These are phyloP conservation scores for Diaporthe sp. DNA, from an alignment of 2,329 filamentous ascomycete species.

Conservation along the genomic window DNA sequence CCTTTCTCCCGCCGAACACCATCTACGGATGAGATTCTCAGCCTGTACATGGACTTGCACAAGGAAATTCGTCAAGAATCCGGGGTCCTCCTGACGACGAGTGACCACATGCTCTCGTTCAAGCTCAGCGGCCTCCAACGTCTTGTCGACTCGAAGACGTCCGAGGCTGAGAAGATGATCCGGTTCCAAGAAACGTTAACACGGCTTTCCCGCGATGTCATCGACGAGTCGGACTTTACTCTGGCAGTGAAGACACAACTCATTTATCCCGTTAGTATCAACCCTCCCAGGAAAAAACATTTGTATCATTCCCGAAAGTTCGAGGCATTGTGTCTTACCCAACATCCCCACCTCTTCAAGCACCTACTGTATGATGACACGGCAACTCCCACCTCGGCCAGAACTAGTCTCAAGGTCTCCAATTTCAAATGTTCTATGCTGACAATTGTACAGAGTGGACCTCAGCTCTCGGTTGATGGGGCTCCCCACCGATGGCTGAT, in stretches of 20 bases:
- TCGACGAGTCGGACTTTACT: conserved; percentile 73
- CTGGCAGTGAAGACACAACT: conserved; percentile 65
- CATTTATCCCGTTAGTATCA: conserved; percentile 69
- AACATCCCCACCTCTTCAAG: too few species aligned
- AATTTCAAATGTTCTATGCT: too few species aligned
- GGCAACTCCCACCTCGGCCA: too few species aligned
- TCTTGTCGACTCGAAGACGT: conserved; percentile 56
- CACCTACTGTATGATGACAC: too few species aligned
- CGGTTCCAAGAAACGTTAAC: conserved; percentile 61
- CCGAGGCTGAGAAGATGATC: conserved; percentile 59
- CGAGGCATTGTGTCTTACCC: too few species aligned
- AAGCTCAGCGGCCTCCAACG: conserved; percentile 70
- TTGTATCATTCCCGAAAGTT: too few species aligned
- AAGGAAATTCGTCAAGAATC: conserved; percentile 50
- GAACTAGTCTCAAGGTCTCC: too few species aligned
- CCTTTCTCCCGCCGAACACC: conserved; percentile 66
- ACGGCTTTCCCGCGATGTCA: conserved; percentile 63
- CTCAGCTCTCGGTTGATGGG: conserved; percentile 59
- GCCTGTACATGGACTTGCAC: conserved; percentile 52
- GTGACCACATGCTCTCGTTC: conserved; percentile 74
- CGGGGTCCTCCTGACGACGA: conserved; percentile 69
- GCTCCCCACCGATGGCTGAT: conserved; percentile 63
- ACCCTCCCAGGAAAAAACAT: too few species aligned
- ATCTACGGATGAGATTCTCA: conserved; percentile 44
- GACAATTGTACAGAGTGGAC: too few species aligned